These are phyloP conservation scores for Gynostemma pentaphyllum DNA, from an alignment of 306 rosid genomes.

Conservation along the genomic window DNA sequence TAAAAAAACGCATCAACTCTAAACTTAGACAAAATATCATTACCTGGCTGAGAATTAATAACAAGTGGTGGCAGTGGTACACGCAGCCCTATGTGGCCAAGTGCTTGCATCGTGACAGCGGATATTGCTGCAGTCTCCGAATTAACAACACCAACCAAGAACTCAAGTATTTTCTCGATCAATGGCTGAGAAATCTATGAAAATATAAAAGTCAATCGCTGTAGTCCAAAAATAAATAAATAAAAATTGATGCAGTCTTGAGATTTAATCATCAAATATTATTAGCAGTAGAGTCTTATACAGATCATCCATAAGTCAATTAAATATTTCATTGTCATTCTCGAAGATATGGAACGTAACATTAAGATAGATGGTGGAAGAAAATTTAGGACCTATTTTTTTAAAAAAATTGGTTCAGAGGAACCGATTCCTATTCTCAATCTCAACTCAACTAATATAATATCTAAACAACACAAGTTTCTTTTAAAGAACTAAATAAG, in stretches of 20 bases:
- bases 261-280: neutral
- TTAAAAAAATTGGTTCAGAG: neutral
- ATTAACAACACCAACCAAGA: conserved; percentile 67
- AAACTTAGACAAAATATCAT: conserved; percentile 11
- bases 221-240: conserved; percentile 1
- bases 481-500: too few species aligned
- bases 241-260: neutral
- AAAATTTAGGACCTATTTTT: neutral
- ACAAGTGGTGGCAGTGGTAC: conserved; percentile 51
- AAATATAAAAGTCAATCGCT: conserved; percentile 10
- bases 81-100: conserved; percentile 85
- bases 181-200: conserved; percentile 48
- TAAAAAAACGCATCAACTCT: neutral
- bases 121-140: conserved; percentile 69
- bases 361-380: neutral
- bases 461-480: too few species aligned
- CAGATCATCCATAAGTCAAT: too few species aligned
- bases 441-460: too few species aligned
- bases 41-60: conserved; percentile 57
- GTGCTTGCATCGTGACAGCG: conserved; percentile 84
- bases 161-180: conserved; percentile 45
- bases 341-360: neutral
- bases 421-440: too few species aligned
- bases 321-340: too few species aligned
- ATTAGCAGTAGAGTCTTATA: neutral